phyloP scores from a whole-genome alignment of 306 rosid genomes.

The Abrus pulchellus region DNA sequence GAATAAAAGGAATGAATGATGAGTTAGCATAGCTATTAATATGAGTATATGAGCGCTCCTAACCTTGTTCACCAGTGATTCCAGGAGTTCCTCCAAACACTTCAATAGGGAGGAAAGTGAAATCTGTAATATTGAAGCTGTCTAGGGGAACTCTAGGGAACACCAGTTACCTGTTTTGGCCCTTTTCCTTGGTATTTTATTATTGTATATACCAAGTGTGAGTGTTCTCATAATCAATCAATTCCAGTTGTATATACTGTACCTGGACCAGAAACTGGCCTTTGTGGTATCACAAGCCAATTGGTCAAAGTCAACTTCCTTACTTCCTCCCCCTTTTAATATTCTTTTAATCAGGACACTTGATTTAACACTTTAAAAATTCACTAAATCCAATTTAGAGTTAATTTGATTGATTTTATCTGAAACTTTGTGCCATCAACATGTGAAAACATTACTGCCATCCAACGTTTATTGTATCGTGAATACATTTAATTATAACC shows the following conservation, averaged over 20 bases:
- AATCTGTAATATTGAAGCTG: slow-evolving; percentile 27
- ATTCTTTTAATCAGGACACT: too few relatives aligned
- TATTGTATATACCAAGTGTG: background rate
- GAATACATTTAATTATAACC: too few relatives aligned
- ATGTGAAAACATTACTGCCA: too few relatives aligned
- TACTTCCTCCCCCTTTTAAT: too few relatives aligned
- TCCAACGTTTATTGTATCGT: too few relatives aligned
- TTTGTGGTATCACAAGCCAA: background rate
- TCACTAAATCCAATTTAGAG: too few relatives aligned
- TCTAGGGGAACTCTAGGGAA: slow-evolving; percentile 39
- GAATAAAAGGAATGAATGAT: background rate
- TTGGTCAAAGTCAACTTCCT: background rate
- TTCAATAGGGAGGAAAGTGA: slow-evolving; percentile 46
- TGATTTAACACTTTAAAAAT: too few relatives aligned
- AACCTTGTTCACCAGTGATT: slow-evolving; percentile 36
- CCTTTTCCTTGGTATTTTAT: background rate
- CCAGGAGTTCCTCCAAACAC: slow-evolving; percentile 67
- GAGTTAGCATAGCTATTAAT: background rate
- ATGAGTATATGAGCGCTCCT: background rate
- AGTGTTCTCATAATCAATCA: background rate
- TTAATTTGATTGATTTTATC: too few relatives aligned
- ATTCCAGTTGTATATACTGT: background rate
- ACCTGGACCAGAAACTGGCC: slow-evolving; percentile 1
- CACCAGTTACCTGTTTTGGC: slow-evolving; percentile 8
- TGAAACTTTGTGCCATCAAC: too few relatives aligned